phyloP scores from a whole-genome alignment of 1,139 yeast species.

The Dujonia santamariae region DNA sequence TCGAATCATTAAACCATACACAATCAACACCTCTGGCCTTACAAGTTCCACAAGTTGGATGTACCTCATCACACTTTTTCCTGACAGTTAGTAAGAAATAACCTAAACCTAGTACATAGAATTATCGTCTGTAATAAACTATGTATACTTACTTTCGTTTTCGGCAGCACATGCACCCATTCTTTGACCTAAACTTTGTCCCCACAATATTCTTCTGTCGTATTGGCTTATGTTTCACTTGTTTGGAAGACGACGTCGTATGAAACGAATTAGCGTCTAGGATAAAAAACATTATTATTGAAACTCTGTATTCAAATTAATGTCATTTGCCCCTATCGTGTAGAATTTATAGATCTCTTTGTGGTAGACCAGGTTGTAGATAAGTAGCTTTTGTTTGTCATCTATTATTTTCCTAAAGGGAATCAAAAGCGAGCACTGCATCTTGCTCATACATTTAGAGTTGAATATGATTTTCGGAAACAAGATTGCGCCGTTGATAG shows the following conservation, averaged over 20 bases:
- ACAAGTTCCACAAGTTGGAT: conserved; percentile 25
- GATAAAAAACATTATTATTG: conserved; percentile 3
- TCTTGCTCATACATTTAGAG: no score
- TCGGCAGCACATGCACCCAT: conserved; percentile 7
- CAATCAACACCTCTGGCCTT: conserved; percentile 19
- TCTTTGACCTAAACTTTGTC: conserved; percentile 3
- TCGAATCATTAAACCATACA: conserved; percentile 11
- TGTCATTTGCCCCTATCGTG: no score
- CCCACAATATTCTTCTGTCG: conserved; percentile 8
- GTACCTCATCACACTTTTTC: conserved; percentile 27
- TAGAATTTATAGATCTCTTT: no score
- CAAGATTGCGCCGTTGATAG: no score
- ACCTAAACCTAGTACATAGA: not conserved
- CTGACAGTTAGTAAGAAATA: conserved; percentile 3
- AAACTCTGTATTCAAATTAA: no score
- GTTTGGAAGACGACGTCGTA: not conserved
- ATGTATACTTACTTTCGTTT: conserved; percentile 5
- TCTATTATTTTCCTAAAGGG: no score
- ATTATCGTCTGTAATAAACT: not conserved
- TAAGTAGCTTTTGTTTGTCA: no score
- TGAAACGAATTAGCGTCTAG: conserved; percentile 5
- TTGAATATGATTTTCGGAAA: no score
- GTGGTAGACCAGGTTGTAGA: no score
- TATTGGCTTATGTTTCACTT: conserved; percentile 3
- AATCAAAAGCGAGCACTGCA: no score